Base-by-base conservation (phyloP, 2,329 filamentous ascomycete species). In the Ophiostoma montium region DNA sequence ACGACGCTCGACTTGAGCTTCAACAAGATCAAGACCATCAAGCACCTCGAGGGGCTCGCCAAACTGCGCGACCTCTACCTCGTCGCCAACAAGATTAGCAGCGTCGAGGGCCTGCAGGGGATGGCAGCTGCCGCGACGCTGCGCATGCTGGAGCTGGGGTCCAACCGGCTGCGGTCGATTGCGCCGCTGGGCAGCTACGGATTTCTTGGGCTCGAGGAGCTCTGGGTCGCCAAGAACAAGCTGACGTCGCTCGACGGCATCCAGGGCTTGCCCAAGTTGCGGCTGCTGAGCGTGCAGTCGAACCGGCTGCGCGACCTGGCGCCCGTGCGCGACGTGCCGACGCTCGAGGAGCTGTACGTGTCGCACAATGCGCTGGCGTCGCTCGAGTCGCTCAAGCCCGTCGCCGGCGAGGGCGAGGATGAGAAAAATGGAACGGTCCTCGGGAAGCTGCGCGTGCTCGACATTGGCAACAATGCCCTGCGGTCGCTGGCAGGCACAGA, bases 21-120 rank as follows among this genome's bases (percentile, higher is more conserved):
- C 76, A 98, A 98, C 72, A 96, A 96, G 71, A 90, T 98, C 70
- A 95, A 95, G 65, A 89, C 95, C 66, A 94, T 98, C 70, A 95
- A 94, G 66, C 80, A 90, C 59, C 70, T 96, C 56, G 75, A 75
- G 51, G 84, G 90, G 59, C 69, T 98, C 52, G 82, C 70, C 19
- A 75, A 87, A 48, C 74, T 96, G 50, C 83, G 75, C 54, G 87
- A 96, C 57, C 63, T 98, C 3, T 98, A 84, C 64, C 85, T 98
- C 58, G 87, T 96, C 46, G 86, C 94, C 61, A 96, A 98, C 67
- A 92, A 92, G 65, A 94, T 98, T 61, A 75, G 76, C 56, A 80
- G 72, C 49, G 95, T 98, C 58, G 90, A 96, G 60, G 83, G 82
- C 13, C 70, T 98, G 10, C 83, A 88, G 5, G 80, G 78, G 0